Conservation (phyloP, 2,329 filamentous ascomycete genomes). For the Epicoccum nigrum region DNA sequence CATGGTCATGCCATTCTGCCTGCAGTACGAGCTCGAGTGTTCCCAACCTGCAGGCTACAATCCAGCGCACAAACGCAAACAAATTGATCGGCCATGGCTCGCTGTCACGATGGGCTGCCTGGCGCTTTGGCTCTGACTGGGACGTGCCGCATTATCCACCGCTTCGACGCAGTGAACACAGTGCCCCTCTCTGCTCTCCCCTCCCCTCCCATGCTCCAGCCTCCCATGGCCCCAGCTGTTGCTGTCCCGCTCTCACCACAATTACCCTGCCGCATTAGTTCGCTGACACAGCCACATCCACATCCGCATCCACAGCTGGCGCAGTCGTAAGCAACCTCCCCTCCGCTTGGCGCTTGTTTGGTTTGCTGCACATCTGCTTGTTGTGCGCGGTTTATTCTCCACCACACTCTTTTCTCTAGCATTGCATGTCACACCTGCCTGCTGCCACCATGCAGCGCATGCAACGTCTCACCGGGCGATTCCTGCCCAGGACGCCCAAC, state of each 20-base stretch:
- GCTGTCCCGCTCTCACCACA: background rate
- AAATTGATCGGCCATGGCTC: slow-evolving; percentile 7
- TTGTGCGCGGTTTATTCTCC: slow-evolving; percentile 1
- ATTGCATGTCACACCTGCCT: slow-evolving; percentile 23
- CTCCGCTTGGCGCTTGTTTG: background rate
- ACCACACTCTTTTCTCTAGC: slow-evolving; percentile 3
- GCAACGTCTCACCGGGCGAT: slow-evolving; percentile 75
- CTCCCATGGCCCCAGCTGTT: too few species aligned
- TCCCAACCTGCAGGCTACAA: too few species aligned
- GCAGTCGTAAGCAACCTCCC: slow-evolving; percentile 4
- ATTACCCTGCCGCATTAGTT: slow-evolving; percentile 23
- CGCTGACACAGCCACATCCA: slow-evolving; percentile 29
- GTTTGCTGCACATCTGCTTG: background rate
- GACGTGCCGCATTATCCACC: slow-evolving; percentile 12
- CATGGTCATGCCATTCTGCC: background rate
- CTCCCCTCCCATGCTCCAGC: too few species aligned
- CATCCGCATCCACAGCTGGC: slow-evolving; percentile 27
- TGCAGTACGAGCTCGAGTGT: background rate
- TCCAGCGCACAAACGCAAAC: too few species aligned
- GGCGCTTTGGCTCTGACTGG: background rate
- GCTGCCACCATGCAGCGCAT: slow-evolving; percentile 68
- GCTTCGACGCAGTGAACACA: background rate
- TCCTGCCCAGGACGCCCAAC: slow-evolving; percentile 74
- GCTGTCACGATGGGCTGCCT: background rate
- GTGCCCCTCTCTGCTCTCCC: slow-evolving; percentile 7